Base-by-base conservation (phyloP, 805 yeast genomes). In the Candida krabiensis region DNA sequence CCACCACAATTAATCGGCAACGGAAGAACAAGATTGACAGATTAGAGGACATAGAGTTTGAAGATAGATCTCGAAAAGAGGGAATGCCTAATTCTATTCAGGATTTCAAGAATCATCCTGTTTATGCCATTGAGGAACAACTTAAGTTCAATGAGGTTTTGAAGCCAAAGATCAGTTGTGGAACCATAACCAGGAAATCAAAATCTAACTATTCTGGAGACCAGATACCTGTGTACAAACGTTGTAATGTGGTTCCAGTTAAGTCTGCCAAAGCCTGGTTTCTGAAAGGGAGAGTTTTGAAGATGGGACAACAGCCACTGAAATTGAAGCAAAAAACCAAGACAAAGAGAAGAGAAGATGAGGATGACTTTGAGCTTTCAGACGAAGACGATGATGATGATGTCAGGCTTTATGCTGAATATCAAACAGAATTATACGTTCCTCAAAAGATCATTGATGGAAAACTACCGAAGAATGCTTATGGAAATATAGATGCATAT, bases 261-360 rank as follows among this genome's bases (percentile, higher is more conserved):
- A 69, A 80, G 40, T 79, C 95, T 0, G 86, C 96, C 0, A 80
- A 79, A 50, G 88, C 85, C 2, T 93, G 98, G 98, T 86, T 82
- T 53, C 73, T 84, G 62, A 65, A 73, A 30, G 99, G 99, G 0
- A 64, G 96, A 15, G 71, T 80, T 0, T 59, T 93, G 25, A 86
- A 80, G 51, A 58, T 79, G 0, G 96, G 95, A 0, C 80, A 70
- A 25, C 78, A 79, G 45, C 83, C 93, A 0, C 53, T 80, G 49
- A 78, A 82, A 47, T 61, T 69, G 5, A 68, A 61, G 19, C 65
- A 59, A 41, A 45, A 38, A 28, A 39, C 33, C 16, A 39, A 38
- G 22, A 36, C 23, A 28, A 53, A 49, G 8, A 47, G 44, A 9
- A 55, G 48, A 37, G 43, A 46, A n/a, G 40, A 41, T 17, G 61